Evolutionary conservation across 371 early-diverging fungal species (phyloP).

Genomic region (Rhizopus arrhizus): DNA sequence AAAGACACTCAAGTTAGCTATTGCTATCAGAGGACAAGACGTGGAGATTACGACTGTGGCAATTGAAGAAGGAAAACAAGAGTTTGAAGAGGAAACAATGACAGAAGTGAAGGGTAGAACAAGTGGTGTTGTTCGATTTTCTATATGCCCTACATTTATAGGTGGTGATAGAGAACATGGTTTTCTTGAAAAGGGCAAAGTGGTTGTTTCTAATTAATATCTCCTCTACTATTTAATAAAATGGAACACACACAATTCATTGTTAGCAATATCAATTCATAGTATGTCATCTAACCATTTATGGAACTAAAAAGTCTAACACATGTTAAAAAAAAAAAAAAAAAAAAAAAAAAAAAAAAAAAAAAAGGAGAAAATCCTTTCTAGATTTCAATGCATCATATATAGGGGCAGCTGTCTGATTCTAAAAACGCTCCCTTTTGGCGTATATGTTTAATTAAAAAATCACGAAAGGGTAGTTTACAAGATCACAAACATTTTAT

Average conservation of each 20-base stretch:
- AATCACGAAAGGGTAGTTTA: too few relatives aligned
- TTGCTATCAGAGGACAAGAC: conserved; percentile 63
- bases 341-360: too few relatives aligned
- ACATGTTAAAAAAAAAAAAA: too few relatives aligned
- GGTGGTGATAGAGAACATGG: conserved; percentile 48
- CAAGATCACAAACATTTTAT: too few relatives aligned
- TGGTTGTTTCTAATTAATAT: conserved; percentile 35
- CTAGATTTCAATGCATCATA: too few relatives aligned
- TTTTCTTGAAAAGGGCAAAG: conserved; percentile 54
- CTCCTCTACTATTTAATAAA: background rate
- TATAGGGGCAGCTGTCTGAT: too few relatives aligned
- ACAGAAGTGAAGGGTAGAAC: conserved; percentile 38
- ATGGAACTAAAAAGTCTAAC: too few relatives aligned
- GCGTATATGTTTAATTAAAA: too few relatives aligned
- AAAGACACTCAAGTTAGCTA: conserved; percentile 53
- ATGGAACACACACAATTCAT: background rate
- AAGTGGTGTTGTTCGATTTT: conserved; percentile 33
- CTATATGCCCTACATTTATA: conserved; percentile 40
- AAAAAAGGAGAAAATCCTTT: too few relatives aligned
- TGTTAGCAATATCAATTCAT: background rate
- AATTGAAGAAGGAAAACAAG: conserved; percentile 48
- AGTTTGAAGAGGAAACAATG: conserved; percentile 51
- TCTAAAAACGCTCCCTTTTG: too few relatives aligned
- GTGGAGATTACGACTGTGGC: conserved; percentile 54
- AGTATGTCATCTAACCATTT: background rate